Evolutionary conservation across 139 green algal species (phyloP).

Genomic region (Zygnema cylindricum): DNA sequence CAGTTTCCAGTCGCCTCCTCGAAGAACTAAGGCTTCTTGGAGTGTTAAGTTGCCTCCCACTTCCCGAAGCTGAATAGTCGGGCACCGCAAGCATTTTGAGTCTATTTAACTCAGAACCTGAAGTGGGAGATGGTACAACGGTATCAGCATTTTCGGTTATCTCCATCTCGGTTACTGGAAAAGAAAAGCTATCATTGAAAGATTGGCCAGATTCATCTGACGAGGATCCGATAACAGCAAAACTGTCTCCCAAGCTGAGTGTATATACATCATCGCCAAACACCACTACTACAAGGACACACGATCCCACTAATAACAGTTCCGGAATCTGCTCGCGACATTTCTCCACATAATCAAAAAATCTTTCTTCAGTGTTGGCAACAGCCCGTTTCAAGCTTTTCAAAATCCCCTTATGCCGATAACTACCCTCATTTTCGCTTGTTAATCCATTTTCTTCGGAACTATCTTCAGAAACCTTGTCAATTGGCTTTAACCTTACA

Average conservation of each 20-base stretch:
- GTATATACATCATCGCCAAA: slow-evolving; percentile 6
- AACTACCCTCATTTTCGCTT: not conserved
- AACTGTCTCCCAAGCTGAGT: slow-evolving; percentile 11
- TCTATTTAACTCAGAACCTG: not conserved
- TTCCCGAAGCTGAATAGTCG: not conserved
- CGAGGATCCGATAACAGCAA: not conserved
- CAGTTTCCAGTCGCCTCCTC: not conserved
- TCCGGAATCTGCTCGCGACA: not conserved
- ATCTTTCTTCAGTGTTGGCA: slow-evolving; percentile 2
- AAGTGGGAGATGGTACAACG: too few relatives aligned
- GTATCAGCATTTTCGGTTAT: not conserved
- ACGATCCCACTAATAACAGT: slow-evolving; percentile 12
- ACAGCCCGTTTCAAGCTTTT: not conserved
- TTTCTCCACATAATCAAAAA: not conserved
- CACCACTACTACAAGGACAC: slow-evolving; percentile 21
- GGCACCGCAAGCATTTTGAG: too few relatives aligned
- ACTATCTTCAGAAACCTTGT: too few relatives aligned
- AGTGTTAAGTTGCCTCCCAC: too few relatives aligned
- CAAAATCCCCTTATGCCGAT: not conserved
- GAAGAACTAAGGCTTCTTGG: not conserved
- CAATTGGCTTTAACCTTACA: too few relatives aligned
- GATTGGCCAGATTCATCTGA: not conserved
- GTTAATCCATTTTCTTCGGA: not conserved
- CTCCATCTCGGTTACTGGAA: not conserved
- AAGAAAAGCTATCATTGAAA: not conserved